Conservation (phyloP, 805 yeast species). For the Crinitomyces ghanaensis region DNA sequence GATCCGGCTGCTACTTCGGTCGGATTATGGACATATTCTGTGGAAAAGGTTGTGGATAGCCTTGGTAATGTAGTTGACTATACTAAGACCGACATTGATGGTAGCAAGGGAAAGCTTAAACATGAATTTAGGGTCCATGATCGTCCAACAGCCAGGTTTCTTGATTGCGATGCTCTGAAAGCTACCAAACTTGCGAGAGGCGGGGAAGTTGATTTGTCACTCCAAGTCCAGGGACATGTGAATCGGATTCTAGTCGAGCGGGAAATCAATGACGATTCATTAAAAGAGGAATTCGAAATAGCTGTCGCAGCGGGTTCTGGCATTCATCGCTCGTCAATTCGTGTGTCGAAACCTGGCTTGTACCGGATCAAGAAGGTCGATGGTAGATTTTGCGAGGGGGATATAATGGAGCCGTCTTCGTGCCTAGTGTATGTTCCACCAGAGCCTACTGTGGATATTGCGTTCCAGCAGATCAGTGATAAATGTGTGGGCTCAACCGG, state of each 20-base stretch:
- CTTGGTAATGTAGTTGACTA: slow-evolving; percentile 44
- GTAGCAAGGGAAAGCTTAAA: slow-evolving; percentile 29
- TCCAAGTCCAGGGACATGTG: too few relatives aligned
- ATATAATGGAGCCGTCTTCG: slow-evolving; percentile 42
- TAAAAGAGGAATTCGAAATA: too few relatives aligned
- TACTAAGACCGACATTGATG: slow-evolving; percentile 20
- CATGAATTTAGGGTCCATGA: slow-evolving; percentile 43
- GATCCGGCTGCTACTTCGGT: slow-evolving; percentile 32
- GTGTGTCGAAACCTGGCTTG: slow-evolving; percentile 47
- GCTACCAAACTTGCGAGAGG: slow-evolving; percentile 24
- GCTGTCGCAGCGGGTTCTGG: too few relatives aligned
- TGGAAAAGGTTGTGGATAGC: slow-evolving; percentile 53
- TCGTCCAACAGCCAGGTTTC: slow-evolving; percentile 39
- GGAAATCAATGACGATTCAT: too few relatives aligned
- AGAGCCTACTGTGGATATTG: slow-evolving; percentile 36
- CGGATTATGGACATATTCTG: slow-evolving; percentile 46
- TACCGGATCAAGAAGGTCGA: slow-evolving; percentile 45
- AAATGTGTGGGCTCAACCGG: slow-evolving; percentile 92
- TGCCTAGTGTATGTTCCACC: slow-evolving; percentile 48
- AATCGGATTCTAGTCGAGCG: too few relatives aligned
- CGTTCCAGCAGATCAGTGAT: slow-evolving; percentile 53
- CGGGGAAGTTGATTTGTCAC: slow-evolving; percentile 14
- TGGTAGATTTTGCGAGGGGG: slow-evolving; percentile 59
- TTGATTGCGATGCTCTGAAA: slow-evolving; percentile 21
- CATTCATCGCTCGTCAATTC: too few relatives aligned